Evolutionary conservation across 139 green algal genomes (phyloP), one percentile per base, ranked within the genome.

Genomic region (Picochlorum sp.): DNA sequence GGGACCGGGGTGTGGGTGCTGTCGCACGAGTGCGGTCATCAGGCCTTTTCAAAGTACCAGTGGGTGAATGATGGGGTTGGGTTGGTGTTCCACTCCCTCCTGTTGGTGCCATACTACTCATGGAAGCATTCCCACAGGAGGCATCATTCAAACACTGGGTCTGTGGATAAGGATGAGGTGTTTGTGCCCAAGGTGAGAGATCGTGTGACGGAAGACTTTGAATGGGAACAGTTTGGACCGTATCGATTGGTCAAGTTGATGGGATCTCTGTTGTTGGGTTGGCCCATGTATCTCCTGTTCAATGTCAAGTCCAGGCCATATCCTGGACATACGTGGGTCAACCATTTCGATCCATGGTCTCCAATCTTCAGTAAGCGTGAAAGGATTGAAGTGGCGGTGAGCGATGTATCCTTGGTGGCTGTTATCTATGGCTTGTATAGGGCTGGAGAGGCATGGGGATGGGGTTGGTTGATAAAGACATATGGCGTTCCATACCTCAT

Each of bases 51-150:
- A 21, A 37, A 85, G 11, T 77, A 57, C 8, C 62, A 71, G 51
- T 55, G 49, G 16, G 54, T 92, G 6, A 93, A 95, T 60, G 88
- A 95, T 63, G 50, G 49, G 7, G 86, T 95, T 4, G 88, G 88
- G 7, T 71, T 92, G 38, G 59, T 90, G 4, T 68, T 93, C 28
- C 88, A 95, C 75, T 86, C 82, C 4, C 49, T 73, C 10, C 81
- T 95, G 31, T 73, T 95, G 47, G 87, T 95, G 21, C 88, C 88
- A 11, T 95, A 95, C 69, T 95, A 83, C 65, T 85, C 73, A 18
- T 95, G 88, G 88, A 96, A 96, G 83, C 86, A 96, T 72, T 89
- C 78, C 3, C 90, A 96, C 72, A 68, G 85, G 8, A 73, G 90
- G 10, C 90, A 96, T 70, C 90, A 96, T 74, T 81, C 77, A 62